Evolutionary conservation across 306 rosid genomes (phyloP).

Genomic region (Sindora glabra): DNA sequence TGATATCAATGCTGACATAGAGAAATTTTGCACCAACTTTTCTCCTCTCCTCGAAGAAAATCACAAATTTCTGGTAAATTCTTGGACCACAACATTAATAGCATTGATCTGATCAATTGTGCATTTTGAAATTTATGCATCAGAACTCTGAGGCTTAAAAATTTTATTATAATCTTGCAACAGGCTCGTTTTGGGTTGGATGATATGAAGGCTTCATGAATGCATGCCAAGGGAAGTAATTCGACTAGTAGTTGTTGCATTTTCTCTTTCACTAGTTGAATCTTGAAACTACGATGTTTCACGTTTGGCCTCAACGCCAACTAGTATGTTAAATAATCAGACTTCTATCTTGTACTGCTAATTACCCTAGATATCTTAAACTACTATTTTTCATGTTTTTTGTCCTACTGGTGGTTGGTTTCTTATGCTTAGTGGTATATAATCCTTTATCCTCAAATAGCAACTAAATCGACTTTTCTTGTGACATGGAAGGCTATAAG

Average conservation of each 20-base stretch:
- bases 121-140: neutral
- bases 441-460: too few relatives aligned
- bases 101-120: neutral
- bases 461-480: too few relatives aligned
- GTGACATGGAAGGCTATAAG: too few relatives aligned
- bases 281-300: conserved; percentile 3
- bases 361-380: neutral
- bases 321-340: conserved; percentile 3
- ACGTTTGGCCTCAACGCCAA: neutral
- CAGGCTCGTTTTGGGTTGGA: conserved; percentile 87
- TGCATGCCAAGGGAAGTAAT: neutral
- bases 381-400: neutral
- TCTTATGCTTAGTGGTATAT: too few relatives aligned
- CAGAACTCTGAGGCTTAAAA: neutral
- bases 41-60: conserved; percentile 74
- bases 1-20: conserved; percentile 59
- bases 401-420: neutral
- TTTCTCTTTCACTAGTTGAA: neutral
- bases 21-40: conserved; percentile 57
- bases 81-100: neutral
- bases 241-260: conserved; percentile 6
- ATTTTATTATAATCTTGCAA: neutral
- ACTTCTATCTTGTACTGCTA: conserved; percentile 5
- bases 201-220: conserved; percentile 69
- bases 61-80: conserved; percentile 85